phyloP scores from a whole-genome alignment of 805 yeast genomes.

The Spathaspora arborariae region DNA sequence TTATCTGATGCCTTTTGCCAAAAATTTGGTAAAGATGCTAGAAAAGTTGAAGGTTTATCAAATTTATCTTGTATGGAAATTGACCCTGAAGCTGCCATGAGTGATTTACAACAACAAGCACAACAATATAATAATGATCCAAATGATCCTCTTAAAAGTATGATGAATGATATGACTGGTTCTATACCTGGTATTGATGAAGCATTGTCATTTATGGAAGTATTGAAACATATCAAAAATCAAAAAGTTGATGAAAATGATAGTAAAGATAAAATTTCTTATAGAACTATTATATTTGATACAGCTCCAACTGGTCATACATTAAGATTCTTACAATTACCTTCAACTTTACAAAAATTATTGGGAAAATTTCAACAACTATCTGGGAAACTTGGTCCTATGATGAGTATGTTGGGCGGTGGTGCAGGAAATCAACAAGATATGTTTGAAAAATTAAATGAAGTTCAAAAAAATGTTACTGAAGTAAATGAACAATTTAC shows the following conservation, averaged over 20 bases:
- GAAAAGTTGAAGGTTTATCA: slow-evolving; percentile 82
- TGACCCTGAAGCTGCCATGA: slow-evolving; percentile 91
- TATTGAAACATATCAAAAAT: slow-evolving; percentile 88
- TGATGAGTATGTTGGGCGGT: slow-evolving; percentile 74
- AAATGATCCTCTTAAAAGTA: slow-evolving; percentile 60
- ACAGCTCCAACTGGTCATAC: slow-evolving; percentile 99
- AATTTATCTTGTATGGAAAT: slow-evolving; percentile 98
- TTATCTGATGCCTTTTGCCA: slow-evolving; percentile 97
- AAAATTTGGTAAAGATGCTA: slow-evolving; percentile 95
- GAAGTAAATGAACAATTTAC: slow-evolving; percentile 94
- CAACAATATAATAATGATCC: slow-evolving; percentile 53
- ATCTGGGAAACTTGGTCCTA: slow-evolving; percentile 84
- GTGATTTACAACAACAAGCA: slow-evolving; percentile 70
- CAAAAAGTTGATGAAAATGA: slow-evolving; percentile 38
- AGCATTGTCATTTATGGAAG: slow-evolving; percentile 97
- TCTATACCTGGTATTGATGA: slow-evolving; percentile 98
- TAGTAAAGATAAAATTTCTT: slow-evolving; percentile 28
- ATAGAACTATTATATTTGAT: slow-evolving; percentile 90
- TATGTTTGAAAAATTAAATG: slow-evolving; percentile 72
- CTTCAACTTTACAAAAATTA: slow-evolving; percentile 85
- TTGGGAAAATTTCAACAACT: slow-evolving; percentile 84
- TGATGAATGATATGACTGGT: slow-evolving; percentile 88
- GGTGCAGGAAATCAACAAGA: slow-evolving; percentile 66
- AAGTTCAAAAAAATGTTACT: slow-evolving; percentile 72
- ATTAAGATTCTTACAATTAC: slow-evolving; percentile 88